Evolutionary conservation across 768 basidiomycete genomes (phyloP), one percentile per base, ranked within the genome.

Genomic region (Tremella yokohamensis): DNA sequence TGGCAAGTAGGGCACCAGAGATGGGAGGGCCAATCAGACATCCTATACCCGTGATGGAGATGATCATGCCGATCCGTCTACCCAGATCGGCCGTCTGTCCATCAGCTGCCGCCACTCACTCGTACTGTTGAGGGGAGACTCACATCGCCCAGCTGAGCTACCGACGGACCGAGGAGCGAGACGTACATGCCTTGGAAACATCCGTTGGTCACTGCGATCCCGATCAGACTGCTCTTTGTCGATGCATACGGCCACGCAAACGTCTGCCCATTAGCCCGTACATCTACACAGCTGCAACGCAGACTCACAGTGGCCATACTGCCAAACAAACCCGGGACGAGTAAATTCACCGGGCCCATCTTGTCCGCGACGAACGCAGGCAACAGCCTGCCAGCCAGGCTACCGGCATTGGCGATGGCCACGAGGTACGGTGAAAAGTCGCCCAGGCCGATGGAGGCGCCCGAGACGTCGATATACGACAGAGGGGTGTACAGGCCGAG

Each of bases 41-140:
- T 6, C 42, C 42, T 45, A 45, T n/a, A 45, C n/a, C n/a, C n/a
- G 42, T 45, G 42, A 45, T n/a, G 42, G 42, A 45, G 42, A 45
- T n/a, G n/a, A 45, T 45, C 42, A 45, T 45, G n/a, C 42, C 42
- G n/a, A 45, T 22, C 6, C 42, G n/a, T 16, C 42, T 4, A 8
- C 42, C 42, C n/a, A 45, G 15, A 15, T 45, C 42, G n/a, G 42
- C n/a, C 6, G n/a, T n/a, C 42, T 45, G 22, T 11, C 42, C 22
- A 45, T 45, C 42, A 45, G 22, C 42, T 16, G 39, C 8, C 22
- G n/a, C 42, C 6, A 45, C 22, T 40, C 18, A 40, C n/a, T 6
- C 42, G 22, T 4, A 6, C 29, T 6, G 29, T 11, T 6, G 29
- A 34, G 15, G 6, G 6, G n/a, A 45, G 22, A 45, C 42, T 45